Evolutionary conservation across 2,329 filamentous ascomycete genomes (phyloP), one percentile per base, ranked within the genome.

Genomic region (Colletotrichum caudatum): DNA sequence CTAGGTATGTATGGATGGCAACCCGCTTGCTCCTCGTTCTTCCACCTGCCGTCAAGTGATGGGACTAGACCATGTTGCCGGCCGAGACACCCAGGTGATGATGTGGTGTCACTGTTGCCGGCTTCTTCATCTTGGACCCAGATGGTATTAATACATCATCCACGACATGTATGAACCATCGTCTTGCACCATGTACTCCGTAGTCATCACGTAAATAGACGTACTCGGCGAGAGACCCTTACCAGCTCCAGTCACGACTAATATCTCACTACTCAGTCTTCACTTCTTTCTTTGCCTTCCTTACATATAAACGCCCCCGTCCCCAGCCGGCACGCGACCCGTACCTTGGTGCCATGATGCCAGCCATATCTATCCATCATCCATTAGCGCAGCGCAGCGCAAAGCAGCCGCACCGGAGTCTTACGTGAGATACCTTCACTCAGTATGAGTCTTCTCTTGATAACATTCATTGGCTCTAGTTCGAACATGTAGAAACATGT

Each of bases 381-480:
- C 5, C 33, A 5, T 50, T 5, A n/a, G 7, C 9, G 33, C 44
- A 53, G 11, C 53, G 29, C 60, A 51, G n/a, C 60, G 33, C 44
- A 53, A 16, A 63, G 29, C 60, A 51, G n/a, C 60, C 60, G 60
- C 23, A 18, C 39, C 48, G 23, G 23, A 35, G 39, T 57, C 68
- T 70, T 67, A 62, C 8, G 64, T 70, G 68, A 70, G 68, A 57
- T n/a, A 2, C 5, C 33, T 11, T 9, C 20, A 12, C 18, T 9
- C 20, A 12, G n/a, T 26, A 8, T 18, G 12, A 16, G 11, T 14
- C 12, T 41, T 51, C 3, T 20, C 18, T 5, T 3, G 2, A 23
- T 23, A 3, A 16, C 11, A 18, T 26, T 9, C 26, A n/a, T 44
- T n/a, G 12, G 23, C 50, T 64, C 50, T 39, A 20, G 16, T 39